These are phyloP conservation scores for Gynochthodes officinalis DNA, from an alignment of 257 asterid genomes.

Conservation along the genomic window DNA sequence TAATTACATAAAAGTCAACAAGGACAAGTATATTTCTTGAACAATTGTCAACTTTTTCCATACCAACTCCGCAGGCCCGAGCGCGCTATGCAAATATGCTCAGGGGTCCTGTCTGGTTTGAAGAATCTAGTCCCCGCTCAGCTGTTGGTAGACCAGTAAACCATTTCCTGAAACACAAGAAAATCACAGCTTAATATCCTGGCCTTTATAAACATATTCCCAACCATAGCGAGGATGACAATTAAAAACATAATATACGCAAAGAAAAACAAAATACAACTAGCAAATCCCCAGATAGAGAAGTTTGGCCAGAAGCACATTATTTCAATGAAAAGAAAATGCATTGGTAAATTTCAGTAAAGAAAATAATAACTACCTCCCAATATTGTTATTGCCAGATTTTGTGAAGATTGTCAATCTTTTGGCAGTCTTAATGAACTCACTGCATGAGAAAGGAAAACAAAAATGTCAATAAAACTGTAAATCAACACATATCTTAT, in stretches of 20 bases:
- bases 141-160: conserved; percentile 69
- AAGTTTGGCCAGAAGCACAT: neutral
- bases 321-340: neutral
- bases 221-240: neutral
- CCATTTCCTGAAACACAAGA: conserved; percentile 53
- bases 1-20: conserved; percentile 11
- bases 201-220: neutral
- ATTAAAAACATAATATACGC: too few relatives aligned
- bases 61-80: conserved; percentile 9
- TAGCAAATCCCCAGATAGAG: too few relatives aligned
- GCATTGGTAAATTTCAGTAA: neutral
- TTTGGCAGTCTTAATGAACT: conserved; percentile 59
- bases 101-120: conserved; percentile 66
- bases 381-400: conserved; percentile 39
- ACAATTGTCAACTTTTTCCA: conserved; percentile 8
- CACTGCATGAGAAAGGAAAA: conserved; percentile 39
- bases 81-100: conserved; percentile 63
- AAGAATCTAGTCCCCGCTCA: conserved; percentile 82
- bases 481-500: neutral
- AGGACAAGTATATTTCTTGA: conserved; percentile 3
- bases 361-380: conserved; percentile 39
- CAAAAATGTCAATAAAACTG: neutral
- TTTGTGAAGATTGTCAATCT: conserved; percentile 63
- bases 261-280: too few relatives aligned
- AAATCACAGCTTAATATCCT: neutral